Evolutionary conservation across 2,329 filamentous ascomycete genomes (phyloP).

Genomic region (Alternaria hordeiaustralica): DNA sequence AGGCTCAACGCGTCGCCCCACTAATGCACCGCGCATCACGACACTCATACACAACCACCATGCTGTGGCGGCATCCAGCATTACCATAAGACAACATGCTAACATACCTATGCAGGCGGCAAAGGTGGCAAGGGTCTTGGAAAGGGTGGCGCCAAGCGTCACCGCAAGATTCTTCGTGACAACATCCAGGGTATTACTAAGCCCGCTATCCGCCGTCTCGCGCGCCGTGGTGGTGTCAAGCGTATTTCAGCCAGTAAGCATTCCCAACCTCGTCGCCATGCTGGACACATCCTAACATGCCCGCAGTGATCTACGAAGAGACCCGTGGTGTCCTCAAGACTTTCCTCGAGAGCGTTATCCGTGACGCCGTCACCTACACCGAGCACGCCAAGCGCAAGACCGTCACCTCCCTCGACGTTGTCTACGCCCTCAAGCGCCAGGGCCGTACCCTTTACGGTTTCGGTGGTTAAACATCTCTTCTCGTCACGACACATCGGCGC

Average conservation of each 20-base stretch:
- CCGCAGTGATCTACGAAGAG: slow-evolving; percentile 76
- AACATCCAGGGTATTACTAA: slow-evolving; percentile 64
- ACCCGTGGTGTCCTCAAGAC: slow-evolving; percentile 79
- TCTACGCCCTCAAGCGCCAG: slow-evolving; percentile 70
- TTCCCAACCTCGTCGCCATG: background rate
- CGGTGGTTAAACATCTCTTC: slow-evolving; percentile 71
- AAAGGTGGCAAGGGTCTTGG: slow-evolving; percentile 63
- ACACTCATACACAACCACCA: slow-evolving; percentile 24
- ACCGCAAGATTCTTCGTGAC: slow-evolving; percentile 63
- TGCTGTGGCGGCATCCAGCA: slow-evolving; percentile 14
- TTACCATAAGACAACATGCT: slow-evolving; percentile 32
- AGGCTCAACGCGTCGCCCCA: slow-evolving; percentile 36
- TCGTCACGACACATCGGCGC: slow-evolving; percentile 18
- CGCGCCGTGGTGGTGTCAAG: slow-evolving; percentile 62
- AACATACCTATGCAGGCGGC: slow-evolving; percentile 52
- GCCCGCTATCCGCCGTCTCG: slow-evolving; percentile 62
- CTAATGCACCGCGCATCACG: slow-evolving; percentile 19
- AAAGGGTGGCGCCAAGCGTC: slow-evolving; percentile 62
- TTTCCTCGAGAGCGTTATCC: slow-evolving; percentile 78
- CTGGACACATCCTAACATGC: slow-evolving; percentile 30
- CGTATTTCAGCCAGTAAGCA: slow-evolving; percentile 59
- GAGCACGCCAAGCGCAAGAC: slow-evolving; percentile 85
- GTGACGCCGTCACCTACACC: slow-evolving; percentile 78
- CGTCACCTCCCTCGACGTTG: slow-evolving; percentile 71
- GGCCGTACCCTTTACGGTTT: slow-evolving; percentile 82